Conservation (phyloP, 1,139 yeast species). For the Candida glucosophila region DNA sequence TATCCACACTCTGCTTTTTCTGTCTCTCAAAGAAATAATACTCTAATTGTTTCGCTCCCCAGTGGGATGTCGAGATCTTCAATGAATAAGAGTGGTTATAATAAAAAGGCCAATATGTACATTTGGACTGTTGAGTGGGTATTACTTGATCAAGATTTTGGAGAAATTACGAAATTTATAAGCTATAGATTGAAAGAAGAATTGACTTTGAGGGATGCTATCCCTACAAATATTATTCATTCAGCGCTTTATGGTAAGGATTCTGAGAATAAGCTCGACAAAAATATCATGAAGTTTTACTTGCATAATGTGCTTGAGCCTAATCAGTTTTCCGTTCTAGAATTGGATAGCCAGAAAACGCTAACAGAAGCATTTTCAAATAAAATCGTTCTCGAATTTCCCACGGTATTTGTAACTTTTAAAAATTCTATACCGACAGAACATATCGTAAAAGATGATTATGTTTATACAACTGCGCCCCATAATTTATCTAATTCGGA, state of each 20-base stretch:
- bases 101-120: slow-evolving; percentile 51
- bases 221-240: slow-evolving; percentile 31
- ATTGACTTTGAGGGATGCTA: slow-evolving; percentile 22
- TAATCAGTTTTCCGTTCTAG: slow-evolving; percentile 13
- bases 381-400: slow-evolving; percentile 65
- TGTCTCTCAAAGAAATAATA: slow-evolving; percentile 25
- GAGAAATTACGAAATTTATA: slow-evolving; percentile 20
- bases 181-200: slow-evolving; percentile 41
- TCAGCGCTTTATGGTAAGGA: no score
- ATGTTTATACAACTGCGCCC: no score
- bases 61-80: slow-evolving; percentile 67
- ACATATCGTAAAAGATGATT: no score
- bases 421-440: no score
- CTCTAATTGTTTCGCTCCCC: slow-evolving; percentile 44
- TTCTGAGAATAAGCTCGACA: slow-evolving; percentile 8
- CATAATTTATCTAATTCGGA: no score
- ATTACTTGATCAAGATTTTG: slow-evolving; percentile 21
- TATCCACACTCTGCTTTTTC: slow-evolving; percentile 20
- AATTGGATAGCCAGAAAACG: slow-evolving; percentile 11
- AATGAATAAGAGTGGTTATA: slow-evolving; percentile 67
- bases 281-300: slow-evolving; percentile 20
- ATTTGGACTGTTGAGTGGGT: slow-evolving; percentile 82
- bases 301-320: slow-evolving; percentile 25
- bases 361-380: slow-evolving; percentile 45
- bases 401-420: slow-evolving; percentile 57